phyloP scores from a whole-genome alignment of 306 rosid species.

The Comarum palustre region DNA sequence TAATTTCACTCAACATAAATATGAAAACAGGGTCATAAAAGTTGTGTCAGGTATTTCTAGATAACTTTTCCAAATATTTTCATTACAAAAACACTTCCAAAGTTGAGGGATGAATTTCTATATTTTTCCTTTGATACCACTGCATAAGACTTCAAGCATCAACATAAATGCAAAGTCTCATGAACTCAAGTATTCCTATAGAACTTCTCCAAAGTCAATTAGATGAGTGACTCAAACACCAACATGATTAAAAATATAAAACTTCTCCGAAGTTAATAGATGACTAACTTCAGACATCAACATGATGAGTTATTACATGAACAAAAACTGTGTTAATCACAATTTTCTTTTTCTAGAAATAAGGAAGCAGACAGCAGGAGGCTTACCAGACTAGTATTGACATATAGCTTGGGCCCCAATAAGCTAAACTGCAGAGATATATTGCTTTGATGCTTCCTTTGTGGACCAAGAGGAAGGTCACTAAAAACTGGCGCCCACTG shows the following conservation, averaged over 20 bases:
- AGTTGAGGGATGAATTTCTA: background rate
- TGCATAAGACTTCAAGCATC: background rate
- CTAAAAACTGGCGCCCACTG: conserved; percentile 99
- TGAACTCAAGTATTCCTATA: background rate
- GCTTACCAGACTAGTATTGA: conserved; percentile 71
- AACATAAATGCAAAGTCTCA: background rate
- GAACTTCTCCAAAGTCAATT: background rate
- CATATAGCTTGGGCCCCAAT: conserved; percentile 86
- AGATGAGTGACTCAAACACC: background rate
- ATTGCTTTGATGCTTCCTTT: conserved; percentile 66
- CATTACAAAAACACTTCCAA: background rate
- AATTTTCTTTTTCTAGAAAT: background rate
- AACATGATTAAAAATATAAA: background rate
- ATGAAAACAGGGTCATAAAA: background rate
- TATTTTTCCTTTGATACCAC: background rate
- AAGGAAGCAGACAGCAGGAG: conserved; percentile 7
- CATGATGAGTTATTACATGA: background rate
- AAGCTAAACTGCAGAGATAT: conserved; percentile 90
- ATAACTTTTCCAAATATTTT: background rate
- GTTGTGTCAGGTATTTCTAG: background rate
- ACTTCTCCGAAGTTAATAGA: no score
- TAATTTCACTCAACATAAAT: background rate
- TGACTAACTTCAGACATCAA: no score
- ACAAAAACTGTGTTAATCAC: conserved; percentile 11
- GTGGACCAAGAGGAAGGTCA: conserved; percentile 98